Base-by-base conservation (phyloP, 129 eudicot species). In the Tagetes erecta region DNA sequence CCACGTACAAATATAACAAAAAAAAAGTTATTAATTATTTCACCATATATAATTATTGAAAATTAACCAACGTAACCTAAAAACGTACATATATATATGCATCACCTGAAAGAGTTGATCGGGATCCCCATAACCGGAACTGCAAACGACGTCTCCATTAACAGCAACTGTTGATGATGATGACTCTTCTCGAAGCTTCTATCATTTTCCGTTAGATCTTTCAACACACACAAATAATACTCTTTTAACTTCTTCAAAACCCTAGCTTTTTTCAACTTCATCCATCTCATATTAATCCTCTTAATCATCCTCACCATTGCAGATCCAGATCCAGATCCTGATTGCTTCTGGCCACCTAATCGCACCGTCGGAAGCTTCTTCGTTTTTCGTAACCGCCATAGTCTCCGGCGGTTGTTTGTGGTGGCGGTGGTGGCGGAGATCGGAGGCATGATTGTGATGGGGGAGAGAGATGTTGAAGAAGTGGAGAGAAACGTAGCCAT, bases 101-200 rank as follows among this genome's bases (percentile, higher is more conserved):
- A 44, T 77, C 41, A 77, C 49, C 68, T 37, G 69, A 68, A 81
- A 10, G 76, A 37, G 67, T 72, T 79, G 67, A 84, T 67, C 31
- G 84, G 65, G 12, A 86, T 52, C 8, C 92, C 97, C 89, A 86
- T 73, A 30, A 83, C 90, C 1, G 97, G 97, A 39, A 91, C 64
- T 2, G 85, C 90, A 39, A 86, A 80, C 12, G 95, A 82, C 0
- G 88, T 68, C 75, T 88, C 97, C 85, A 79, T 50, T 1, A 88
- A 72, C 20, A 86, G 71, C 74, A 84, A 72, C 71, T 88, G 97
- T 0, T 88, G 90, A 42, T 73, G 76, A 20, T 20, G 27, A 20
- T 20, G 27, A 20, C 0, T 20, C 5, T 81, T 64, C 76, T 91
- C 90, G 0, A 76, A 6, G 42, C 81, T 64, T 12, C 80, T 79